Evolutionary conservation across 352 stramenopile genomes (phyloP).

Genomic region (Thalassiosira hispida): DNA sequence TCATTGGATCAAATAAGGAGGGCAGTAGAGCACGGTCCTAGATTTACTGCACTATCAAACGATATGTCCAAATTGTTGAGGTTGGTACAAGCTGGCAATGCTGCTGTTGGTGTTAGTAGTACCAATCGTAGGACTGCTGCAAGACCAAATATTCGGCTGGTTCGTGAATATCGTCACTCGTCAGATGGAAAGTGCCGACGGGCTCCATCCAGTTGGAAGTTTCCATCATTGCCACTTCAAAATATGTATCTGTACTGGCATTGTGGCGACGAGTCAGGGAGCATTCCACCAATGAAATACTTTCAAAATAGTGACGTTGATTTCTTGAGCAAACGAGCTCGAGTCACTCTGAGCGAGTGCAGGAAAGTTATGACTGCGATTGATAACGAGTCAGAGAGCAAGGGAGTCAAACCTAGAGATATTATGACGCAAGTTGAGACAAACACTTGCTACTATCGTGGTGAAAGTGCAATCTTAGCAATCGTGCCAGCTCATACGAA

Average conservation of each 20-base stretch:
- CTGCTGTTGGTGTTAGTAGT: not conserved
- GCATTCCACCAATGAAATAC: slow-evolving; percentile 27
- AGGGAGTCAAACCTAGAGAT: not conserved
- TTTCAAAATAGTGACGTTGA: slow-evolving; percentile 8
- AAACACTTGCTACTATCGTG: not conserved
- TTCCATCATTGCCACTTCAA: slow-evolving; percentile 12
- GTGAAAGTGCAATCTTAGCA: not conserved
- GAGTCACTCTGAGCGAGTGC: not conserved
- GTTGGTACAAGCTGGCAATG: not conserved
- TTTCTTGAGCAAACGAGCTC: slow-evolving; percentile 4
- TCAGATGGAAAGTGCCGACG: slow-evolving; percentile 19
- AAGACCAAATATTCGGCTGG: not conserved
- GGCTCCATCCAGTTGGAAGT: slow-evolving; percentile 13
- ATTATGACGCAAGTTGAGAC: not conserved
- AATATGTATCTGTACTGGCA: slow-evolving; percentile 31
- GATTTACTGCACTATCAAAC: not conserved
- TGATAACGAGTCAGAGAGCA: not conserved
- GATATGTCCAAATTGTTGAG: not conserved
- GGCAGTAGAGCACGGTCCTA: not conserved
- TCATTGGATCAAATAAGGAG: not conserved
- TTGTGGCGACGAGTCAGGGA: not conserved
- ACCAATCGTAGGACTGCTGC: not conserved
- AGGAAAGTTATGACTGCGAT: slow-evolving; percentile 8
- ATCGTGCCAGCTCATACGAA: not conserved
- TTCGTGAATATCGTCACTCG: not conserved